Percentiles rank a stretch among this genome's conserved stretches.
phyloP scores from a whole-genome alignment of 306 rosid species.

The Potentilla sterilis region DNA sequence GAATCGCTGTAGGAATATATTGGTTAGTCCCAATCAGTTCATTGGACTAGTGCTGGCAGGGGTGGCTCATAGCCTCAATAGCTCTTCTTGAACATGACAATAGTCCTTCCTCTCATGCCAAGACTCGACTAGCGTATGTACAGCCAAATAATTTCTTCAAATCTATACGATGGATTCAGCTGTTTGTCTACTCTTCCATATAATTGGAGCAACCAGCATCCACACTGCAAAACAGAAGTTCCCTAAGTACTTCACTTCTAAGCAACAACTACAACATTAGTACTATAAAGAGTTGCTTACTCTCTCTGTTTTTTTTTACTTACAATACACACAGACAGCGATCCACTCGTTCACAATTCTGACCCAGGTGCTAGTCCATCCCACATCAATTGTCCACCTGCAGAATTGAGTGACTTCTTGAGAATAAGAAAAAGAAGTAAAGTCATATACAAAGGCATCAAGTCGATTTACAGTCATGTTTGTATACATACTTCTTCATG shows the following conservation, averaged over 20 bases:
- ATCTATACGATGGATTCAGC: conserved; percentile 27
- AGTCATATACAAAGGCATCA: background rate
- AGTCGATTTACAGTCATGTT: background rate
- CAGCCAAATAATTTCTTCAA: background rate
- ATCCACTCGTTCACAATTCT: conserved; percentile 94
- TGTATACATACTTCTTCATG: conserved; percentile 52
- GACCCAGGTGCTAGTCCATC: conserved; percentile 99
- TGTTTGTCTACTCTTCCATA: conserved; percentile 59
- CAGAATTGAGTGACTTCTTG: conserved; percentile 5
- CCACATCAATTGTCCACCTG: conserved; percentile 97
- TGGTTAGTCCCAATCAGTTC: conserved; percentile 13
- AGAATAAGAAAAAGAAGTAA: background rate
- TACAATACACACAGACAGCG: conserved; percentile 88
- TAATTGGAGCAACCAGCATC: conserved; percentile 79
- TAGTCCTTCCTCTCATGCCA: conserved; percentile 17
- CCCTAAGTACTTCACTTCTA: background rate
- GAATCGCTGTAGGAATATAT: background rate
- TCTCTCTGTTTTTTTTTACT: conserved; percentile 24
- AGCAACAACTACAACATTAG: background rate
- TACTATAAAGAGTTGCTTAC: too few species aligned
- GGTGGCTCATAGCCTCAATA: conserved; percentile 19
- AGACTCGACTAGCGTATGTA: conserved; percentile 24
- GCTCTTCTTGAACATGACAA: conserved; percentile 19
- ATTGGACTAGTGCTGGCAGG: conserved; percentile 21
- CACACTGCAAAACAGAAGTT: conserved; percentile 57